Conservation (phyloP, 2,329 filamentous ascomycete genomes). For the Ceratocystis albifundus region DNA sequence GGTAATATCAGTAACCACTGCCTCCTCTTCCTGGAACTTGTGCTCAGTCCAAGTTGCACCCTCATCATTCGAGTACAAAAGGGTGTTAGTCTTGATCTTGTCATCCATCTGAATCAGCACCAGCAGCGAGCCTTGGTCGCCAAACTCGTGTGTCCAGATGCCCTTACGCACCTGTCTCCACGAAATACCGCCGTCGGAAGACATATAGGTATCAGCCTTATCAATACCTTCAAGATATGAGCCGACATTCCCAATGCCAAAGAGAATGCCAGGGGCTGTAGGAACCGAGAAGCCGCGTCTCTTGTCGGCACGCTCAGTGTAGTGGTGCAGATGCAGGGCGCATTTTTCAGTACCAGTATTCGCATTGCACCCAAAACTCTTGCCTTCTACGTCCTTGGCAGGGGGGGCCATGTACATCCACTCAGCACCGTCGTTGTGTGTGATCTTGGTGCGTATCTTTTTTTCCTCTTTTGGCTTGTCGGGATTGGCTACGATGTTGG, state of each 20-base stretch:
- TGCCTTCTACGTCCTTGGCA: conserved; percentile 54
- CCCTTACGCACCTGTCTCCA: conserved; percentile 85
- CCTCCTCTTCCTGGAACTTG: conserved; percentile 58
- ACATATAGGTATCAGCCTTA: conserved; percentile 82
- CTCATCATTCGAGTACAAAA: conserved; percentile 71
- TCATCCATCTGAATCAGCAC: conserved; percentile 65
- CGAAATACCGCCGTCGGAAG: conserved; percentile 74
- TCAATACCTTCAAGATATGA: conserved; percentile 50
- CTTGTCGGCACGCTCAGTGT: conserved; percentile 77
- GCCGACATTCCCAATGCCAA: conserved; percentile 87
- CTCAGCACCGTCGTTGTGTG: conserved; percentile 86
- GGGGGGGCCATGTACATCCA: conserved; percentile 74
- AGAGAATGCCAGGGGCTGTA: conserved; percentile 80
- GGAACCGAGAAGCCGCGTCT: conserved; percentile 78
- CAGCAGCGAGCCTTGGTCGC: conserved; percentile 86
- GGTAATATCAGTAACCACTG: conserved; percentile 68
- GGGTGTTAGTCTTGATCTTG: conserved; percentile 55
- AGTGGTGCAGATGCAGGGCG: conserved; percentile 85
- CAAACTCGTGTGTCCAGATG: conserved; percentile 84
- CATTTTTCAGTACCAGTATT: conserved; percentile 53
- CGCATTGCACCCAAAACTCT: conserved; percentile 56
- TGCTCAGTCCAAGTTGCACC: conserved; percentile 69
- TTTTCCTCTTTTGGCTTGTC: conserved; percentile 58
- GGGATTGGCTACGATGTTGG: conserved; percentile 72
- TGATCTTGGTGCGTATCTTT: conserved; percentile 79